Percentiles rank a stretch among this genome's conserved stretches.
phyloP scores from a whole-genome alignment of 169 alveolate species.

The Plasmodium gonderi region DNA sequence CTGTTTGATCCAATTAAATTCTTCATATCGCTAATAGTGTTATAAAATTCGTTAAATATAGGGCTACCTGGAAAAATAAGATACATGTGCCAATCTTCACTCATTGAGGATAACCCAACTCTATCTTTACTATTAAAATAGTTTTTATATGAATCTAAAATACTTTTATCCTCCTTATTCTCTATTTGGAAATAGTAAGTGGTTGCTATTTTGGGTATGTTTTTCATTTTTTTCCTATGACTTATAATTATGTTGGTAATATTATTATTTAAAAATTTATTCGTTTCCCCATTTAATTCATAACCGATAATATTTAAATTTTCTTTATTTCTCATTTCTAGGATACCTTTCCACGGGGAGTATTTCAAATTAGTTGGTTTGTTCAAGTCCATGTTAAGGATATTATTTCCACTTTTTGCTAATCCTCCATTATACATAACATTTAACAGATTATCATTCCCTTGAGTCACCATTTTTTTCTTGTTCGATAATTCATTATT shows the following conservation, averaged over 20 bases:
- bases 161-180: constrained; percentile 44
- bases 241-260: constrained; percentile 36
- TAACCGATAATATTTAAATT: constrained; percentile 19
- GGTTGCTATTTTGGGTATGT: constrained; percentile 44
- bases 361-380: constrained; percentile 1
- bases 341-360: constrained; percentile 45
- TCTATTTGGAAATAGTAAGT: constrained; percentile 61
- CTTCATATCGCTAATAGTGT: not conserved
- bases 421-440: not conserved
- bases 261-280: constrained; percentile 10
- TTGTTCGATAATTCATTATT: not conserved
- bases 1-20: not conserved
- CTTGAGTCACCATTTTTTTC: not conserved
- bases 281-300: constrained; percentile 35
- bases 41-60: constrained; percentile 36
- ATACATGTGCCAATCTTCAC: constrained; percentile 64
- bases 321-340: constrained; percentile 72
- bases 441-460: not conserved
- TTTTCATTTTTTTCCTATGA: constrained; percentile 70
- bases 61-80: constrained; percentile 65
- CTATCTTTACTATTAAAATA: constrained; percentile 73
- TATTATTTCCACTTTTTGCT: not conserved
- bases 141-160: constrained; percentile 54
- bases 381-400: not conserved
- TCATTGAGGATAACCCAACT: constrained; percentile 65